Percentiles rank a stretch among this genome's conserved stretches.
Conservation (phyloP, 192 early-diverging fungal genomes). For the Phlyctochytrium arcticum region DNA sequence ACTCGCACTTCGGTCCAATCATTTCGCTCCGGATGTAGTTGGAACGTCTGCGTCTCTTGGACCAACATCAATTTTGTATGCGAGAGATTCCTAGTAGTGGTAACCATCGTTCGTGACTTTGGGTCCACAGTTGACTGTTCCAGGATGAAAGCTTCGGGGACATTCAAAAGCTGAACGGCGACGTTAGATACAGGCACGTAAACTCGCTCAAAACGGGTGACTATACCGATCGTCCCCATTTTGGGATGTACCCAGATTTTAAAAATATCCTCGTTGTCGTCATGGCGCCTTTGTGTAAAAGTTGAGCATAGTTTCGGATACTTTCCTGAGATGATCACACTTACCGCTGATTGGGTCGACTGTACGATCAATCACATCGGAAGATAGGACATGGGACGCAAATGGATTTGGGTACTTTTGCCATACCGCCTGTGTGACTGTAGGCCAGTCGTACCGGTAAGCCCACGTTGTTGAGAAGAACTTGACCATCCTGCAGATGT, state of each 20-base stretch:
- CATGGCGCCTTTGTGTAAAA: constrained; percentile 51
- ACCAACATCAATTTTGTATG: constrained; percentile 91
- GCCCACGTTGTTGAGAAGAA: not conserved
- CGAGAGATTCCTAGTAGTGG: constrained; percentile 82
- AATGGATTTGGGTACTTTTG: constrained; percentile 98
- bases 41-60: constrained; percentile 77
- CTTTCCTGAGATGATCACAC: not conserved
- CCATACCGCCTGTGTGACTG: constrained; percentile 86
- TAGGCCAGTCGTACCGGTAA: constrained; percentile 25
- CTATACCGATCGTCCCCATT: constrained; percentile 68
- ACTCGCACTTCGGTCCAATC: constrained; percentile 67
- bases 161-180: constrained; percentile 66
- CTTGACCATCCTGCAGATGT: constrained; percentile 20
- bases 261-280: constrained; percentile 84
- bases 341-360: constrained; percentile 69
- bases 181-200: not conserved
- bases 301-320: no score
- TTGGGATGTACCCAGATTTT: constrained; percentile 83
- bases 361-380: constrained; percentile 87
- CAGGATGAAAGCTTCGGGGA: constrained; percentile 83
- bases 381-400: constrained; percentile 86
- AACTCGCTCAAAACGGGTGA: not conserved
- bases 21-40: constrained; percentile 29
- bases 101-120: constrained; percentile 68
- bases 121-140: constrained; percentile 87